Percentiles rank a stretch among this genome's conserved stretches.
These are phyloP conservation scores for Ustilago xerochloae DNA, from an alignment of 1,284 basidiomycete genomes.

Conservation along the genomic window DNA sequence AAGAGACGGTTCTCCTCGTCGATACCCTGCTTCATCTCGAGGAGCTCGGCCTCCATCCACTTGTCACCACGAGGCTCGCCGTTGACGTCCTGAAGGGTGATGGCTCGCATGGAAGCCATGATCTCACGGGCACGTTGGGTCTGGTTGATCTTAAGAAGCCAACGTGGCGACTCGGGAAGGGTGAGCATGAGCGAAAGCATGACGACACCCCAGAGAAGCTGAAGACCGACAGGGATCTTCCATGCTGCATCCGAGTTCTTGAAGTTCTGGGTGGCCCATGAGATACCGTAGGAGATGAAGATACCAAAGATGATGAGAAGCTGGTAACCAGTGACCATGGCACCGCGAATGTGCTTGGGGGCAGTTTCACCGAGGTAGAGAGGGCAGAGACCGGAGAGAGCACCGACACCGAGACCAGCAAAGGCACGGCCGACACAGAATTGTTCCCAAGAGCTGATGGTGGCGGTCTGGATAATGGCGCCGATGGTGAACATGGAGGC, in stretches of 20 bases:
- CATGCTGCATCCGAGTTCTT: conserved; percentile 40
- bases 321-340: conserved; percentile 81
- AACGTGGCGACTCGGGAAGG: conserved; percentile 82
- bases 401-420: conserved; percentile 60
- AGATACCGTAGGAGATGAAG: conserved; percentile 72
- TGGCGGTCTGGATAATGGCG: conserved; percentile 60
- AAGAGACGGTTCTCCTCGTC: conserved; percentile 69
- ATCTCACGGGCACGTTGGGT: conserved; percentile 74
- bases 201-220: conserved; percentile 72
- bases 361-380: conserved; percentile 85
- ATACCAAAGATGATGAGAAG: conserved; percentile 76
- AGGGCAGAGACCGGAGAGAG: conserved; percentile 72
- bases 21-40: conserved; percentile 78
- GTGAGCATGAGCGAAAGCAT: conserved; percentile 70
- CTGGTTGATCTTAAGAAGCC: conserved; percentile 78
- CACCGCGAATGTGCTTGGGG: conserved; percentile 82
- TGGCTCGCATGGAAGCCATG: conserved; percentile 73
- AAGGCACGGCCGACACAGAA: conserved; percentile 55
- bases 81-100: conserved; percentile 75
- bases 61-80: conserved; percentile 75
- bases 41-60: conserved; percentile 70
- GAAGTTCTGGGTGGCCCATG: conserved; percentile 69
- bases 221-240: conserved; percentile 81
- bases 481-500: conserved; percentile 68
- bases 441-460: conserved; percentile 43